Conservation (phyloP, 192 early-diverging fungal genomes). For the Dissophora ornata region DNA sequence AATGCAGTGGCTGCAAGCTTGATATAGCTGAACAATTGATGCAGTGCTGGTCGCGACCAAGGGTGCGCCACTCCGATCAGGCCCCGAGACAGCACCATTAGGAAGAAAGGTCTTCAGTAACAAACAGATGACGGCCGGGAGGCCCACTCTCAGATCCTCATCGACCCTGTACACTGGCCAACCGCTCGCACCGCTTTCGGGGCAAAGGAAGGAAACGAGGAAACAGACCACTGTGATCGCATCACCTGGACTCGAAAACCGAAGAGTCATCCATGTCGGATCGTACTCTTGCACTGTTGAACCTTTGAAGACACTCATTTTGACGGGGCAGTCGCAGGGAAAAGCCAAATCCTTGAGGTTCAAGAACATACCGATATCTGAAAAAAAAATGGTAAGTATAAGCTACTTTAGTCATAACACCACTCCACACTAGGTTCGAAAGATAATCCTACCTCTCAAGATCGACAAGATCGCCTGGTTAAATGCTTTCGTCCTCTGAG, state of each 20-base stretch:
- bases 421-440: too few relatives aligned
- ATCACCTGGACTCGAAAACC: constrained; percentile 23
- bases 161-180: constrained; percentile 21
- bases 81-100: neutral
- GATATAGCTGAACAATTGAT: constrained; percentile 22
- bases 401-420: neutral
- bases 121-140: neutral
- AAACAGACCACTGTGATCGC: constrained; percentile 15
- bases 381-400: neutral
- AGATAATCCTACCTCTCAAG: constrained; percentile 10
- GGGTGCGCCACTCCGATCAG: constrained; percentile 1
- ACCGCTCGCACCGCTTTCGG: neutral
- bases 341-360: constrained; percentile 4
- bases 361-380: constrained; percentile 8
- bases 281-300: constrained; percentile 8
- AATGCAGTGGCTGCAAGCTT: constrained; percentile 34
- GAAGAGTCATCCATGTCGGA: constrained; percentile 26
- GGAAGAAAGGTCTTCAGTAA: constrained; percentile 20
- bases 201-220: constrained; percentile 21
- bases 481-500: constrained; percentile 13
- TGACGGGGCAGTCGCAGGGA: constrained; percentile 18
- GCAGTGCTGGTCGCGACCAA: neutral
- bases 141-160: constrained; percentile 9
- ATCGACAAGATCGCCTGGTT: constrained; percentile 15
- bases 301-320: constrained; percentile 31